A percentile compares a stretch with the other conserved stretches of the same genome.
Evolutionary conservation across 805 yeast genomes (phyloP).

Genomic region (Geotrichum ghanense): DNA sequence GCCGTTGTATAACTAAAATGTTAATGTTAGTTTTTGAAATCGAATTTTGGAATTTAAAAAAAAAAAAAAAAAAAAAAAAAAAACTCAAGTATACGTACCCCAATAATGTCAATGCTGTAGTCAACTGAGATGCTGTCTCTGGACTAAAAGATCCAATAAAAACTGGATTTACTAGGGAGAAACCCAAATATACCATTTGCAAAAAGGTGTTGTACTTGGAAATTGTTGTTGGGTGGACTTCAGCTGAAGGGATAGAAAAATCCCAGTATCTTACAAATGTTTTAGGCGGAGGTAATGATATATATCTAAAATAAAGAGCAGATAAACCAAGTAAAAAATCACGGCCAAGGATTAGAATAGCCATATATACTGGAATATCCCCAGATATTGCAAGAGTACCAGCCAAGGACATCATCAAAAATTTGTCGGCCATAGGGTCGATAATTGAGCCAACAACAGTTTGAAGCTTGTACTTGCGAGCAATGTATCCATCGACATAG

Average conservation of each 20-base stretch:
- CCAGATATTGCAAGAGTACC: slow-evolving; percentile 57
- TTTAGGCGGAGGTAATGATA: slow-evolving; percentile 63
- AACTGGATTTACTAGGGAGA: slow-evolving; percentile 46
- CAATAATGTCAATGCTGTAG: slow-evolving; percentile 17
- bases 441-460: slow-evolving; percentile 81
- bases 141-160: slow-evolving; percentile 26
- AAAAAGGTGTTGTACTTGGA: slow-evolving; percentile 84
- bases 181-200: slow-evolving; percentile 82
- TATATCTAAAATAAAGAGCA: slow-evolving; percentile 62
- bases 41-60: slow-evolving; percentile 31
- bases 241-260: slow-evolving; percentile 67
- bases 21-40: neutral
- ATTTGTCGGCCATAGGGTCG: slow-evolving; percentile 93
- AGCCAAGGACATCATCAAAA: slow-evolving; percentile 79
- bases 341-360: slow-evolving; percentile 66
- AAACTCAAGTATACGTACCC: slow-evolving; percentile 14
- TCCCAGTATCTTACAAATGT: slow-evolving; percentile 68
- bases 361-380: slow-evolving; percentile 51
- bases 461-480: slow-evolving; percentile 64
- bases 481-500: slow-evolving; percentile 83
- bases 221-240: slow-evolving; percentile 75
- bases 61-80: neutral
- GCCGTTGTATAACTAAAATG: slow-evolving; percentile 38
- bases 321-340: slow-evolving; percentile 63
- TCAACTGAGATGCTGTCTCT: slow-evolving; percentile 12